A percentile compares a stretch with the other conserved stretches of the same genome.
These are phyloP conservation scores for Solanum paucissectum DNA, from an alignment of 257 asterid genomes.

Conservation along the genomic window DNA sequence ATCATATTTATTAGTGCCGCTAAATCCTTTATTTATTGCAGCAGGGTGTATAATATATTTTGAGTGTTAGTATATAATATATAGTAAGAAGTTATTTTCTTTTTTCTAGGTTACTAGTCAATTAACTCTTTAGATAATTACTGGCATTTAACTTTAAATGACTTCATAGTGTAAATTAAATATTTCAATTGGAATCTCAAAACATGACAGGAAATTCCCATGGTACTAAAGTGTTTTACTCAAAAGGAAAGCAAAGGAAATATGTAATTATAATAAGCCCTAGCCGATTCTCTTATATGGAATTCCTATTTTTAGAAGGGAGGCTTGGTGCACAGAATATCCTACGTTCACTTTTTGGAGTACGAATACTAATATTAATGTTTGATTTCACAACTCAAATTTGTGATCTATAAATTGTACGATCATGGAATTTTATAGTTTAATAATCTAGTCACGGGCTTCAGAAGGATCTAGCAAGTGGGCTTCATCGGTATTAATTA, in stretches of 20 bases:
- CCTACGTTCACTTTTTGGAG: not conserved
- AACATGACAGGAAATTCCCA: too few species aligned
- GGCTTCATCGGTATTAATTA: not conserved
- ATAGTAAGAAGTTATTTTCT: not conserved
- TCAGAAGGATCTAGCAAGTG: not conserved
- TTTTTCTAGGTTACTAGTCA: not conserved
- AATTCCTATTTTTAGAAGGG: not conserved
- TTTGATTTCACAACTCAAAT: not conserved
- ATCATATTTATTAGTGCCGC: too few species aligned
- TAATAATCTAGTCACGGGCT: not conserved
- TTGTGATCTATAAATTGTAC: not conserved
- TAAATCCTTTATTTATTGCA: not conserved
- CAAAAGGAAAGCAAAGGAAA: not conserved
- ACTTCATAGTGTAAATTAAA: too few species aligned
- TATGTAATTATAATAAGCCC: not conserved
- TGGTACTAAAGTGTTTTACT: not conserved
- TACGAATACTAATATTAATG: fast-evolving
- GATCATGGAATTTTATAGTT: not conserved
- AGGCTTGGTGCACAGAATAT: not conserved
- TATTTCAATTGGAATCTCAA: too few species aligned
- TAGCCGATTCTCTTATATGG: too few species aligned
- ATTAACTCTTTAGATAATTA: too few species aligned
- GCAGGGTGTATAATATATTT: not conserved
- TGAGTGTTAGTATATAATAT: not conserved
- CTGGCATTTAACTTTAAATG: too few species aligned